Base-by-base conservation (phyloP, 371 early-diverging fungal genomes). In the Apophysomyces trapeziformis region DNA sequence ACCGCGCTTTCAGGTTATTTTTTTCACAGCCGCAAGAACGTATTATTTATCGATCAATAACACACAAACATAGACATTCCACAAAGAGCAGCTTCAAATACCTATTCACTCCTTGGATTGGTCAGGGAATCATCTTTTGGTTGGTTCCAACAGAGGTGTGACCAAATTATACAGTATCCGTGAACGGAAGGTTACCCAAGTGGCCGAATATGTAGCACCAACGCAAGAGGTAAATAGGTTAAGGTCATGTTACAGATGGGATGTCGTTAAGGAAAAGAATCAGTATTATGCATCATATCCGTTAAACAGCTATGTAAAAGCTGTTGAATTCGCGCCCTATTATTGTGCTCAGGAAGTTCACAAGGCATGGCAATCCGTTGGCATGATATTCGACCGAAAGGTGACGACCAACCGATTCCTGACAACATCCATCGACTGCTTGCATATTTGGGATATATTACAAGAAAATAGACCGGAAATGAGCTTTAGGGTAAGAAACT, bases 31-130 rank as follows among this genome's bases (percentile, higher is more conserved):
- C 32, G 2, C 2, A 26, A 26, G 32, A 26, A 26, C 32, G 32
- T 26, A 3, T 26, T 26, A 26, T 26, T 26, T 26, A 26, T 26
- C 32, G 32, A 26, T 26, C 32, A 26, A 26, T 26, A 26, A 26
- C 32, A 2, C 32, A 26, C 32, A 37, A 12, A 7, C 47, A 11
- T 12, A 62, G 44, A 11, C 62, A 18, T 7, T 69, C 5, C 70
- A 73, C 58, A 65, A 57, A 32, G 72, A 76, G 58, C 21, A 39
- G 5, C 14, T 79, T 14, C 60, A 66, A 38, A 44, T 38, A 0
- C 80, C 77, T 4, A 66, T 79, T 11, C 59, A 76, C 58, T 74
- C 77, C 4, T 60, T 79, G 3, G 80, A 79, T 36, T 79, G 75
- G 73, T 64, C 69, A 12, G 68, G 68, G 3, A 46, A 73, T 4